Evolutionary conservation across 805 yeast genomes (phyloP).

Genomic region (Cyberlindnera lachancei): DNA sequence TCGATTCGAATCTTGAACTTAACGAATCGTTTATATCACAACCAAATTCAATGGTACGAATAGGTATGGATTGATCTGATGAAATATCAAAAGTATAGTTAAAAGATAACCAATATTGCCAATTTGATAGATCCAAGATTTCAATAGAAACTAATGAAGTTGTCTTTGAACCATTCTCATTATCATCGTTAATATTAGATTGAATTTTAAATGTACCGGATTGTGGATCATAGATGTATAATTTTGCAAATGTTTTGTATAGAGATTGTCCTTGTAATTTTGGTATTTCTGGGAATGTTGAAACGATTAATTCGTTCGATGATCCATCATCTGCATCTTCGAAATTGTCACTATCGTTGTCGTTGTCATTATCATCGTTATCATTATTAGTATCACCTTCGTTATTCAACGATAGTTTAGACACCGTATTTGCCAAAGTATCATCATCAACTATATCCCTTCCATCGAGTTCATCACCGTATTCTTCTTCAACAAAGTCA

Average conservation of each 20-base stretch:
- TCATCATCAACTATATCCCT: slow-evolving; percentile 8
- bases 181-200: too few relatives aligned
- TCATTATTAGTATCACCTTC: slow-evolving; percentile 1
- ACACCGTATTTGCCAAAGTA: slow-evolving; percentile 6
- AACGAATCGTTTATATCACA: slow-evolving; percentile 39
- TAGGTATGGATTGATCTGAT: too few relatives aligned
- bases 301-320: background rate
- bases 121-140: slow-evolving; percentile 40
- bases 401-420: slow-evolving; percentile 2
- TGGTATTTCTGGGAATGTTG: slow-evolving; percentile 1
- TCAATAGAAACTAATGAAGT: slow-evolving; percentile 25
- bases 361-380: slow-evolving; percentile 2
- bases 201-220: slow-evolving; percentile 40
- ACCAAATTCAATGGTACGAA: slow-evolving; percentile 29
- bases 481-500: too few relatives aligned
- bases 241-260: slow-evolving; percentile 11
- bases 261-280: slow-evolving; percentile 21
- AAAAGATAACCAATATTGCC: slow-evolving; percentile 47
- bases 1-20: slow-evolving; percentile 61
- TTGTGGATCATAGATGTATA: slow-evolving; percentile 52
- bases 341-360: background rate
- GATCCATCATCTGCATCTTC: background rate
- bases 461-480: slow-evolving; percentile 27
- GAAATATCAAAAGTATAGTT: slow-evolving; percentile 19
- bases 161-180: too few relatives aligned